Evolutionary conservation across 805 yeast species (phyloP).

Genomic region (Clavispora asparagi): DNA sequence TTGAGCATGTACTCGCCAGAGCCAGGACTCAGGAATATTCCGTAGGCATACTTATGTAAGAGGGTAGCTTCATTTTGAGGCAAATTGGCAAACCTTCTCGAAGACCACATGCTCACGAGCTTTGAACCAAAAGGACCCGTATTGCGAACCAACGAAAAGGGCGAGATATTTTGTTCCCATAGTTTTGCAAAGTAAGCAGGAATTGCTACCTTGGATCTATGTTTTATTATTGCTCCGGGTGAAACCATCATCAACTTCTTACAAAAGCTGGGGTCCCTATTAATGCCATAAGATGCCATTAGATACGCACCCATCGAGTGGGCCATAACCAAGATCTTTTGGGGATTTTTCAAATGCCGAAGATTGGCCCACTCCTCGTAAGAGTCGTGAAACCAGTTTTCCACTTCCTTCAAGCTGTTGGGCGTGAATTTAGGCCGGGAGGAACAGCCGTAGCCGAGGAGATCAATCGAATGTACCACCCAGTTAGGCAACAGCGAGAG

Average conservation of each 20-base stretch:
- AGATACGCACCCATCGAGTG: constrained; percentile 94
- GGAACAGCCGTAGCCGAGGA: constrained; percentile 88
- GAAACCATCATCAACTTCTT: constrained; percentile 71
- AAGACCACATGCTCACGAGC: constrained; percentile 85
- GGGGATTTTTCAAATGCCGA: constrained; percentile 32
- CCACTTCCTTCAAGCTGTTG: constrained; percentile 40
- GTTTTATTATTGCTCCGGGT: constrained; percentile 79
- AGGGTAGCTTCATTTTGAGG: constrained; percentile 39
- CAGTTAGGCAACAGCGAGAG: constrained; percentile 39
- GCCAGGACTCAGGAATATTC: constrained; percentile 80
- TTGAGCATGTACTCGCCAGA: constrained; percentile 92
- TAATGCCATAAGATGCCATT: constrained; percentile 60
- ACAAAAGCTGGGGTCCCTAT: constrained; percentile 52
- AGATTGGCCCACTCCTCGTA: constrained; percentile 56
- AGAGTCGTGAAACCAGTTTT: constrained; percentile 60
- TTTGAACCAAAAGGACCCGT: constrained; percentile 81
- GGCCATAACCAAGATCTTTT: constrained; percentile 58
- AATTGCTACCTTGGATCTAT: constrained; percentile 38
- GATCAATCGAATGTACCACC: constrained; percentile 80
- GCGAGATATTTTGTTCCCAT: constrained; percentile 87
- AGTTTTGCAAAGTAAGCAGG: constrained; percentile 75
- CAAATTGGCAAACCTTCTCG: constrained; percentile 68
- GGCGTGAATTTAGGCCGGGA: constrained; percentile 63
- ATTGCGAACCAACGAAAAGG: constrained; percentile 73
- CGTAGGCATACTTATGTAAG: constrained; percentile 76